Conservation (phyloP, 495 filamentous ascomycete genomes). For the Neurospora sublineolata region DNA sequence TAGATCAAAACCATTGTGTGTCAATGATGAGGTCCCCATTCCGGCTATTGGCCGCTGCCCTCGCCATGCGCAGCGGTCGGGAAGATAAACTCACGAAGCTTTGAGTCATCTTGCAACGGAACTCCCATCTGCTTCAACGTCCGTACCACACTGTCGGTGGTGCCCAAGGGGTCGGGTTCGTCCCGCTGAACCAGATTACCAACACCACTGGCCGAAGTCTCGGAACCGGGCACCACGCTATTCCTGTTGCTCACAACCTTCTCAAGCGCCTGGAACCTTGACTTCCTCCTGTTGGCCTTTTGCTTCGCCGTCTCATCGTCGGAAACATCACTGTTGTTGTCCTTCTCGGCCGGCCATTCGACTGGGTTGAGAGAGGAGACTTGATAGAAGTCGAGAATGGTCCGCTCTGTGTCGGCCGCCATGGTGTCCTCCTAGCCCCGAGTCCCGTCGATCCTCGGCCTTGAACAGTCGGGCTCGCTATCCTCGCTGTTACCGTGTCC, state of each 20-base stretch:
- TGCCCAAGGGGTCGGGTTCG: slow-evolving; percentile 82
- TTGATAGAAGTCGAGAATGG: slow-evolving; percentile 81
- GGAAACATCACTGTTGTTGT: slow-evolving; percentile 52
- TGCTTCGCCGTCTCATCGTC: slow-evolving; percentile 49
- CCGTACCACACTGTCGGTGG: slow-evolving; percentile 70
- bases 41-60: background rate
- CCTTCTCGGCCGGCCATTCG: slow-evolving; percentile 78
- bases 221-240: slow-evolving; percentile 54
- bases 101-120: slow-evolving; percentile 72
- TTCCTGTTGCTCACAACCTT: slow-evolving; percentile 53
- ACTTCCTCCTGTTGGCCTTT: slow-evolving; percentile 51
- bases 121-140: slow-evolving; percentile 64
- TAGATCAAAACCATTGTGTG: slow-evolving; percentile 11
- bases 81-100: slow-evolving; percentile 47
- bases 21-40: background rate
- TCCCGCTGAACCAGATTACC: slow-evolving; percentile 76
- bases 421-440: background rate
- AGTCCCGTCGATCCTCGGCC: background rate
- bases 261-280: slow-evolving; percentile 75
- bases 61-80: background rate
- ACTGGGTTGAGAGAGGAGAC: slow-evolving; percentile 66
- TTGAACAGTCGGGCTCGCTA: background rate
- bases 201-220: slow-evolving; percentile 52
- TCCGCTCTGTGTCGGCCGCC: slow-evolving; percentile 48
- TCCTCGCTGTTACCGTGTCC: background rate